Percentiles rank a stretch among this genome's conserved stretches.
Conservation (phyloP, 2,329 filamentous ascomycete genomes). For the Huntiella abstrusa region DNA sequence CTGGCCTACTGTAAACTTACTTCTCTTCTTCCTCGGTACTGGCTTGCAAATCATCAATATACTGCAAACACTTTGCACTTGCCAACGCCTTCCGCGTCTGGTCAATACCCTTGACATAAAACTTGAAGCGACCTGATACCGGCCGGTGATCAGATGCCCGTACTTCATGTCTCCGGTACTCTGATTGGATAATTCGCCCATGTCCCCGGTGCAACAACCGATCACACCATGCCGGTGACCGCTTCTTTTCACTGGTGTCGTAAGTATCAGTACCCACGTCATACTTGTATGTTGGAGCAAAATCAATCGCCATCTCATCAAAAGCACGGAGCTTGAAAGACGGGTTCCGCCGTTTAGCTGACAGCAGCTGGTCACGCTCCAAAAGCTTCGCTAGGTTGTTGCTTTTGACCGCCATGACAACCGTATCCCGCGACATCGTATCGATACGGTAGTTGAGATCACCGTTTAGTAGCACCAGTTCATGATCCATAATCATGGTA, state of each 20-base stretch:
- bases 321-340: slow-evolving; percentile 78
- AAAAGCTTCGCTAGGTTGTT: slow-evolving; percentile 72
- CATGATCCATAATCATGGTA: slow-evolving; percentile 85
- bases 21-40: slow-evolving; percentile 54
- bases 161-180: slow-evolving; percentile 80
- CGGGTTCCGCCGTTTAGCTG: slow-evolving; percentile 75
- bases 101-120: slow-evolving; percentile 69
- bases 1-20: slow-evolving; percentile 32
- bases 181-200: slow-evolving; percentile 66
- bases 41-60: slow-evolving; percentile 54
- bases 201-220: slow-evolving; percentile 70
- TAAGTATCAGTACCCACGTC: slow-evolving; percentile 90
- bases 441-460: slow-evolving; percentile 98
- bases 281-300: slow-evolving; percentile 96
- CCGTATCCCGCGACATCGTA: slow-evolving; percentile 83
- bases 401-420: slow-evolving; percentile 66
- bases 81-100: slow-evolving; percentile 42
- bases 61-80: slow-evolving; percentile 56
- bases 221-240: slow-evolving; percentile 93
- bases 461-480: slow-evolving; percentile 90
- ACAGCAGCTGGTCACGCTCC: slow-evolving; percentile 80
- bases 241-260: slow-evolving; percentile 85
- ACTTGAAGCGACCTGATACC: slow-evolving; percentile 67
- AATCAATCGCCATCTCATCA: slow-evolving; percentile 75
- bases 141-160: slow-evolving; percentile 82